Evolutionary conservation across 495 filamentous ascomycete genomes (phyloP).

Genomic region (Penicillium malachiteum): DNA sequence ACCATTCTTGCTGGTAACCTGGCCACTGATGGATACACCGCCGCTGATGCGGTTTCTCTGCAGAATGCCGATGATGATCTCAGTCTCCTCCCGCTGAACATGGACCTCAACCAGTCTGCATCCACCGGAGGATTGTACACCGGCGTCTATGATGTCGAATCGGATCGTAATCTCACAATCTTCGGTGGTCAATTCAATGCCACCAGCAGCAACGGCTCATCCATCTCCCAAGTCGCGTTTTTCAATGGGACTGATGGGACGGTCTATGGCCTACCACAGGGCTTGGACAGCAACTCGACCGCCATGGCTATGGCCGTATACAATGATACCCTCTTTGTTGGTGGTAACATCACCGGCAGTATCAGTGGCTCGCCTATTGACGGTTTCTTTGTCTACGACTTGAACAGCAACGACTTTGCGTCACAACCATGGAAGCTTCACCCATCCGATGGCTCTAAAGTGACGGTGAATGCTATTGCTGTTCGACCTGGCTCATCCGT

Average conservation of each 20-base stretch:
- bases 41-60: conserved; percentile 68
- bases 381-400: conserved; percentile 79
- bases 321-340: conserved; percentile 72
- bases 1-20: conserved; percentile 78
- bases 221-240: conserved; percentile 74
- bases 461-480: conserved; percentile 72
- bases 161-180: conserved; percentile 75
- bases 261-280: conserved; percentile 69
- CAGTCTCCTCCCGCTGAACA: conserved; percentile 54
- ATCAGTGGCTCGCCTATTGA: conserved; percentile 60
- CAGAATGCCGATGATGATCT: conserved; percentile 49
- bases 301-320: conserved; percentile 70
- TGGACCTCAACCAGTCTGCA: conserved; percentile 57
- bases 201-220: conserved; percentile 64
- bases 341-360: conserved; percentile 72
- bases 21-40: conserved; percentile 64
- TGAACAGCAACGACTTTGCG: conserved; percentile 58
- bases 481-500: conserved; percentile 63
- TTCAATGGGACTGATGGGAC: conserved; percentile 58
- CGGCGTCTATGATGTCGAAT: conserved; percentile 71
- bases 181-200: conserved; percentile 86
- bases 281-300: conserved; percentile 67
- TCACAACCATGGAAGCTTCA: conserved; percentile 68
- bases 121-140: conserved; percentile 65
- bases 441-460: conserved; percentile 51